Base-by-base conservation (phyloP, 108 stramenopile genomes). In the Nannochloropsis granulata region DNA sequence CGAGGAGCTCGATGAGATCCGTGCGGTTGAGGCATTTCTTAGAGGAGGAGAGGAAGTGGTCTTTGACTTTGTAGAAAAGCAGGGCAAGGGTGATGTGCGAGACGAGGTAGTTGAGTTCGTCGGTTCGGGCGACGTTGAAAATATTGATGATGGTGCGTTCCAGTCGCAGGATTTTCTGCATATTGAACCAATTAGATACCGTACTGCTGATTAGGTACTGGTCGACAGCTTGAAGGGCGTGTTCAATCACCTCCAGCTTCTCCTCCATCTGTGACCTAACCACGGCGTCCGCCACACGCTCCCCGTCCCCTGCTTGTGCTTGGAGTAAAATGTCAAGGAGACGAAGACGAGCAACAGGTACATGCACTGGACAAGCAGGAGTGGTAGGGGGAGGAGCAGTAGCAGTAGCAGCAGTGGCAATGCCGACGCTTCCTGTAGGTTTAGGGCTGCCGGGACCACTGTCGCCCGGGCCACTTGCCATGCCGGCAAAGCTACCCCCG, bases 11-110 rank as follows among this genome's bases (percentile, higher is more conserved):
- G 43, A 88, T 81, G 25, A 88, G 44, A 23, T 85, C 81, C n/a
- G 88, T 88, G 13, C 88, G 87, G 71, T 88, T 81, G 14, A 79
- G 84, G 23, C 24, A 23, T 8, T 24, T 13, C 83, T 84, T 84
- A 82, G 45, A 83, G 78, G n/a, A 83, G 56, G 56, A 71, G 21
- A 71, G 56, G 26, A 45, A 83, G 84, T 90, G 91, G 89, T 89
- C 91, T 84, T 98, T 98, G 56, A 98, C 92, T 89, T 98, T 98
- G 92, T 98, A 98, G 85, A 98, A 93, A 14, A 98, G 86, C 79
- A 96, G 90, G 2, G 94, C 96, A 83, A 98, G 85, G 83, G 95
- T 94, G 45, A 95, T 92, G 86, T 95, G 93, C 23, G 93, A 90
- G 43, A 97, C 90, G 44, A 97, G 90, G 88, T 94, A 96, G 84